Percentiles rank a stretch among this genome's conserved stretches.
phyloP scores from a whole-genome alignment of 371 early-diverging fungal species.

The Mucor velutinosus region DNA sequence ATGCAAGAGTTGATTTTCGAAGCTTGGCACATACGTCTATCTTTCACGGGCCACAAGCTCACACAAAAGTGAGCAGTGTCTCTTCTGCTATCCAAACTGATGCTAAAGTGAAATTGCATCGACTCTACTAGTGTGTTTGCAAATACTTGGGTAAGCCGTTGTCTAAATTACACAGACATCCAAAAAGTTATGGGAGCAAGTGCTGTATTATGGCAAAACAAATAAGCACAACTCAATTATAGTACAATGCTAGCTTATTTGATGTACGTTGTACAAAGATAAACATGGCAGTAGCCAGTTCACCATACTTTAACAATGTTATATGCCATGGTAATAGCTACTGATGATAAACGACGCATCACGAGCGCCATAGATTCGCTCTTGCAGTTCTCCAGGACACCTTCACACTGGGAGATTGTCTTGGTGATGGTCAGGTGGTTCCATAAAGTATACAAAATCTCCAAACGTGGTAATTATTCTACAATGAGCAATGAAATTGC shows the following conservation, averaged over 20 bases:
- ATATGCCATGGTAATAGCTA: background rate
- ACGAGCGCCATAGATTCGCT: background rate
- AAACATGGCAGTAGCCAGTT: background rate
- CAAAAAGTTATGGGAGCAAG: background rate
- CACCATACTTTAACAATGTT: background rate
- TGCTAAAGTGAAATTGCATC: too few relatives aligned
- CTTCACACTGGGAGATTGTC: background rate
- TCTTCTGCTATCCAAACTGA: too few relatives aligned
- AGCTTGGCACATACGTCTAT: too few relatives aligned
- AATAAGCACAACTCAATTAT: background rate
- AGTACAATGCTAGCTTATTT: background rate
- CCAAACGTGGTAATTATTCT: background rate
- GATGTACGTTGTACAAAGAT: background rate
- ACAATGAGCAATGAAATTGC: background rate
- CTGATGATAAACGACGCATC: background rate
- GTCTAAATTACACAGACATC: background rate
- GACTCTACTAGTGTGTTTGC: too few relatives aligned
- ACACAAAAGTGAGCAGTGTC: too few relatives aligned
- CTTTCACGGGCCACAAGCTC: too few relatives aligned
- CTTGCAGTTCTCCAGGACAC: too few relatives aligned
- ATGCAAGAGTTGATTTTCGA: too few relatives aligned
- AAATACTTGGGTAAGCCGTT: background rate
- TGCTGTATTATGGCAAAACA: background rate
- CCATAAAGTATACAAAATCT: background rate
- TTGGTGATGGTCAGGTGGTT: background rate